Evolutionary conservation across 1,284 basidiomycete genomes (phyloP).

Genomic region (Cerrena zonata): DNA sequence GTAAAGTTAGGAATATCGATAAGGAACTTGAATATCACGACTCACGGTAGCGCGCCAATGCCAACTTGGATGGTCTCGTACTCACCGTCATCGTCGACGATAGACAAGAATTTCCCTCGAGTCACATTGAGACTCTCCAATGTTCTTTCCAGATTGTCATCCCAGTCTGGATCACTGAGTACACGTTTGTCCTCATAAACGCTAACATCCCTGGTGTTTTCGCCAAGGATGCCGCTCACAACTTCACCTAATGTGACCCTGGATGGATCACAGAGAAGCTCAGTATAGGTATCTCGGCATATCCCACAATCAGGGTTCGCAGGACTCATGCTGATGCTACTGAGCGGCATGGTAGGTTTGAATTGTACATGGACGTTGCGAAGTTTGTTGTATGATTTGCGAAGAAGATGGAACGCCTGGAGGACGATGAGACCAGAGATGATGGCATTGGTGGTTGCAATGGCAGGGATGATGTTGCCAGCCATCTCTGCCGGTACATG

Average conservation of each 20-base stretch:
- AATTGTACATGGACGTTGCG: slow-evolving; percentile 73
- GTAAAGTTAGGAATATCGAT: slow-evolving; percentile 2
- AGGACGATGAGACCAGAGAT: slow-evolving; percentile 91
- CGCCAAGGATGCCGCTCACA: slow-evolving; percentile 61
- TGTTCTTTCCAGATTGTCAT: slow-evolving; percentile 74
- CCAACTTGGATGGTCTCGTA: slow-evolving; percentile 70
- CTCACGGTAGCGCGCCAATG: slow-evolving; percentile 68
- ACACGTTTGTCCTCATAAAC: slow-evolving; percentile 83
- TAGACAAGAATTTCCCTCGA: slow-evolving; percentile 76
- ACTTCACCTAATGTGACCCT: slow-evolving; percentile 69
- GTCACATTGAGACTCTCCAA: slow-evolving; percentile 68
- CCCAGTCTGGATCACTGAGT: slow-evolving; percentile 83
- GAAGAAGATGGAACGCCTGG: slow-evolving; percentile 82
- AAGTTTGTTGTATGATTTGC: slow-evolving; percentile 50
- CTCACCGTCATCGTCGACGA: slow-evolving; percentile 85
- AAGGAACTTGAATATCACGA: slow-evolving; percentile 20
- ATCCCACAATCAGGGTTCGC: slow-evolving; percentile 78
- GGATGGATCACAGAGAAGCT: slow-evolving; percentile 64
- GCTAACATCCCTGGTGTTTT: slow-evolving; percentile 60
- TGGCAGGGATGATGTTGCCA: slow-evolving; percentile 98
- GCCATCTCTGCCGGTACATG: slow-evolving; percentile 78
- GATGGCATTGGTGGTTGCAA: slow-evolving; percentile 98
- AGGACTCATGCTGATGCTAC: slow-evolving; percentile 52
- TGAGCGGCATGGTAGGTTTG: slow-evolving; percentile 71
- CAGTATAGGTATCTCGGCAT: slow-evolving; percentile 81